Evolutionary conservation across 148 eudicot genomes (phyloP).

Genomic region (Beta vulgaris): DNA sequence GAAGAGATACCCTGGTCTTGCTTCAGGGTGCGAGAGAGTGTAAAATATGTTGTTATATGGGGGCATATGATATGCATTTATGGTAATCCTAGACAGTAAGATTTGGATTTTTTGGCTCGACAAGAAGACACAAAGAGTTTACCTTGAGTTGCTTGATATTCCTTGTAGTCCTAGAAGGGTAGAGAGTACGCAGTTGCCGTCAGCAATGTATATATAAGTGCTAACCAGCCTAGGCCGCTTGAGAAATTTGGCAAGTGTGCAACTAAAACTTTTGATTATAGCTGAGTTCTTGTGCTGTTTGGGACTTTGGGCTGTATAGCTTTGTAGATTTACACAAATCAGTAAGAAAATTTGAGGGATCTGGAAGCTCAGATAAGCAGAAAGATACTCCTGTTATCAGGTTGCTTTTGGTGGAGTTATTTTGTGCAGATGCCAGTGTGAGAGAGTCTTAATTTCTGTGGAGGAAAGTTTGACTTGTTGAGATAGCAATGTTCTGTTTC

Average conservation of each 20-base stretch:
- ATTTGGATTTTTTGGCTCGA: not conserved
- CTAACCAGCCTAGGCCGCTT: not conserved
- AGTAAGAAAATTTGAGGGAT: not conserved
- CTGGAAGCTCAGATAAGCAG: not conserved
- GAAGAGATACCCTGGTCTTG: not conserved
- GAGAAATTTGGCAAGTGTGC: no score
- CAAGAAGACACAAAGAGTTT: no score
- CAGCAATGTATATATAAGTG: not conserved
- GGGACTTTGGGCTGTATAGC: not conserved
- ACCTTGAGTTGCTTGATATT: no score
- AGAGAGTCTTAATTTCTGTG: no score
- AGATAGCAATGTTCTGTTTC: not conserved
- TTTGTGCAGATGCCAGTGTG: no score
- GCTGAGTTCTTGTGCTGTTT: not conserved
- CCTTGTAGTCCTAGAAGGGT: not conserved
- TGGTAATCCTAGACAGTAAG: not conserved
- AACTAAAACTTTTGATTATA: not conserved
- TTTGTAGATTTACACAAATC: not conserved
- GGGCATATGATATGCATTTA: constrained; percentile 1
- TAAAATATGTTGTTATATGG: not conserved
- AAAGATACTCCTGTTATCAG: no score
- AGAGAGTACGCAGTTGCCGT: not conserved
- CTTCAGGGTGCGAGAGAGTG: not conserved
- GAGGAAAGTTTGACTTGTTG: not conserved
- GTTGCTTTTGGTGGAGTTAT: no score